Evolutionary conservation across 768 basidiomycete genomes (phyloP), one percentile per base, ranked within the genome.

Genomic region (Kockovaella imperatae): DNA sequence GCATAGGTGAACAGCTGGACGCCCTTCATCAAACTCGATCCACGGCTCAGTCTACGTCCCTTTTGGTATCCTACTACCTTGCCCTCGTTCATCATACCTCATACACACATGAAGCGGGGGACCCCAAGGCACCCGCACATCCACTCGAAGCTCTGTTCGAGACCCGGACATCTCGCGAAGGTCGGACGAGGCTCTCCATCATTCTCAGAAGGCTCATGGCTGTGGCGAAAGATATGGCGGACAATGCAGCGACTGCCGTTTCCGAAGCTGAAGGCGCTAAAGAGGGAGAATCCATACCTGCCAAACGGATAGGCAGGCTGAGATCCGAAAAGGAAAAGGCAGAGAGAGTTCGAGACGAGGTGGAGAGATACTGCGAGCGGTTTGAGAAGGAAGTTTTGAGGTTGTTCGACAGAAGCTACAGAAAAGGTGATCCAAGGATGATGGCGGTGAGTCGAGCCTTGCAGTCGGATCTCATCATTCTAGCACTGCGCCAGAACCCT

Each of bases 311-410:
- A 4, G 83, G 79, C 63, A 79, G 76, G 59, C 74, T 79, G 38
- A 65, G 76, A 7, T 86, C 84, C 0, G 84, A 87, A 51, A 71
- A 83, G 43, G 80, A 81, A 60, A 84, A 83, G 77, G 87, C 67
- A 13, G 67, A 67, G 25, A 57, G 60, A 84, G 89, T 90, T 2
- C 77, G 86, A 53, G 90, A 95, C 68, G 83, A 77, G 49, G 89
- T 99, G 51, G 93, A 97, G 62, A 86, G 84, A 67, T 97, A 96
- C 60, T 95, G 95, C 74, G 95, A 99, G 74, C 87, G 85, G 70
- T 97, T 97, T 56, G 95, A 99, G 72, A 97, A 93, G 74, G 93
- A 97, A 66, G 93, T 96, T 81, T 79, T 99, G 45, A 82, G 86
- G 64, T 75, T 97, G 34, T 99, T 99, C 67, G 95, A 99, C 69